These are phyloP conservation scores for Candida frijolesensis DNA, from an alignment of 1,139 yeast genomes.

Conservation along the genomic window DNA sequence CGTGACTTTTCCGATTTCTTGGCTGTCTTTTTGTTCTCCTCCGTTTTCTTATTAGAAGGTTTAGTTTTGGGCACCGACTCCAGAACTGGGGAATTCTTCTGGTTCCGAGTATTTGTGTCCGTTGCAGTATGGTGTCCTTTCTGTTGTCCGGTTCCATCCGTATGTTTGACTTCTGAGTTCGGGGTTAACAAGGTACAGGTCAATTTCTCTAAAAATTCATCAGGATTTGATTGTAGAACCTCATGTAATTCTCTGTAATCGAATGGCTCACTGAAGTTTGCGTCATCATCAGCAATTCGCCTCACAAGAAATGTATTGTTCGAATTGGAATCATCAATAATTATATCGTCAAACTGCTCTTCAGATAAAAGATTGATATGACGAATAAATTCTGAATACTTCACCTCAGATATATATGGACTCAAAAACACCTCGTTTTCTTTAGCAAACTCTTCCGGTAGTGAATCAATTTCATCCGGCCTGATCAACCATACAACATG, in stretches of 20 bases:
- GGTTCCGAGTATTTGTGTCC: too few species aligned
- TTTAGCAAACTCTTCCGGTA: slow-evolving; percentile 5
- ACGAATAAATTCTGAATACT: slow-evolving; percentile 30
- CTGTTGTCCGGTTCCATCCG: too few species aligned
- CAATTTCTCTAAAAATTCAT: background rate
- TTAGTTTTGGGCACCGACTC: too few species aligned
- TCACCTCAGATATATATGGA: slow-evolving; percentile 36
- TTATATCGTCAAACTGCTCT: slow-evolving; percentile 25
- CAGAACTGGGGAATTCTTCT: too few species aligned
- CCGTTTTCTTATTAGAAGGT: too few species aligned
- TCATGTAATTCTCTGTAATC: slow-evolving; percentile 34
- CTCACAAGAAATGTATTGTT: slow-evolving; percentile 36
- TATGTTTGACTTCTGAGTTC: too few species aligned
- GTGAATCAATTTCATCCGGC: slow-evolving; percentile 24
- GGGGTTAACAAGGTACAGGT: background rate
- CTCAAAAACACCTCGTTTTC: slow-evolving; percentile 46
- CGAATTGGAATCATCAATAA: slow-evolving; percentile 32
- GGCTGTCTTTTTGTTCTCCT: too few species aligned
- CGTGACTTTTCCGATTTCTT: too few species aligned
- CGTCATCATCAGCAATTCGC: slow-evolving; percentile 39
- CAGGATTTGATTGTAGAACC: background rate
- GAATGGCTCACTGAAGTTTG: slow-evolving; percentile 33
- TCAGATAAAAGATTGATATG: slow-evolving; percentile 38
- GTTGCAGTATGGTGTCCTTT: too few species aligned
- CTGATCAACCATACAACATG: slow-evolving; percentile 39